Base-by-base conservation (phyloP, 495 filamentous ascomycete genomes). In the Margaritispora aquatica region DNA sequence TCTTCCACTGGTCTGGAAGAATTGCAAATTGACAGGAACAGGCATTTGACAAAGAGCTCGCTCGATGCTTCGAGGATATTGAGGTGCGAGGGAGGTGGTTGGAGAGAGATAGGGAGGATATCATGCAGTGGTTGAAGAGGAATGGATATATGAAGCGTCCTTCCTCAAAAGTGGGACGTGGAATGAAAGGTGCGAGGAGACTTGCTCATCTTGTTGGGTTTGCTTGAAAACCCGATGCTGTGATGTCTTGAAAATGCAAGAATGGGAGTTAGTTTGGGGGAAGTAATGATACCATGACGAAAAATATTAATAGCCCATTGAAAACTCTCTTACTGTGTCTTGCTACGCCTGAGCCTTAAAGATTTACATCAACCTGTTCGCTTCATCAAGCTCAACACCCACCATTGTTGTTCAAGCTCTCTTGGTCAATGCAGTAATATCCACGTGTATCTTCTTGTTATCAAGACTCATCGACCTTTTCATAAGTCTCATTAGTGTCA, bases 51-150 rank as follows among this genome's bases (percentile, higher is more conserved):
- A 80, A 81, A 59, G 77, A 79, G 10, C 69, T 87, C 52, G 79
- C 80, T 60, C 83, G 86, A 75, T 83, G 80, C 62, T 72, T 77
- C 29, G 85, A 88, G 63, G 70, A 78, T 24, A 80, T 87, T 58
- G 71, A 72, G 53, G 81, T 82, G 47, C 87, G 86, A 76, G 70
- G 77, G 34, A 76, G 74, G 66, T 87, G 84, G 85, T 63, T 87
- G 61, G 68, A 82, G 70, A 75, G 85, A 65, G 84, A 88, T 71
- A 69, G 71, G 26, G 73, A 75, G 26, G 84, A 88, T 69, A 81
- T 88, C 24, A 73, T 76, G 69, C 60, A 65, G 51, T 88, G 85
- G 85, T 65, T 88, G 58, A 77, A 74, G 72, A 70, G 76, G 62
- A 80, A 84, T 66, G 75, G 77, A 57, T 84, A 82, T 66, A 65